Base-by-base conservation (phyloP, 2,329 filamentous ascomycete species). In the Colletotrichum plurivorum region DNA sequence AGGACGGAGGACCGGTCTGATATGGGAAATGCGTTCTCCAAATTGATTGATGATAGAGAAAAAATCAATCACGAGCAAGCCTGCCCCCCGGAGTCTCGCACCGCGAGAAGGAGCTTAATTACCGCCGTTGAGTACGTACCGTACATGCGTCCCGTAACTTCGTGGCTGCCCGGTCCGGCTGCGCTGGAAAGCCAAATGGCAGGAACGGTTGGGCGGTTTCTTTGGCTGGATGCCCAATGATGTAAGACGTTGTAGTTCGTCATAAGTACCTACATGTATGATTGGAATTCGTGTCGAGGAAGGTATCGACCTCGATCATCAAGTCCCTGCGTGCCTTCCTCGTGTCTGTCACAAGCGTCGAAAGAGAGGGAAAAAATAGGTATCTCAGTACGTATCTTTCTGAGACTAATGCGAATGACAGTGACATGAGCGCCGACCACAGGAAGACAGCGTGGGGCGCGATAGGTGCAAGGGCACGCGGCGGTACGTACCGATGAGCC, bases 351-450 rank as follows among this genome's bases (percentile, higher is more conserved):
- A 12, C 8, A n/a, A 13, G 13, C 15, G 20, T 27, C 5, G 9
- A 57, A 46, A n/a, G 15, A 18, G 12, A 12, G 27, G n/a, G 61
- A 31, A 49, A 16, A 12, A 59, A 43, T 20, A 36, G 31, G 31
- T 36, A 36, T 36, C 31, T 9, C 9, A 18, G 55, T 56, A 66
- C 61, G 55, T 63, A 57, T 55, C 56, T 66, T 69, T 60, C 25
- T n/a, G 18, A 57, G 62, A 69, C 66, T 69, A 69, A 69, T 69
- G 55, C 62, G 51, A 66, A 69, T 69, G 66, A 66, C 66, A 69
- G 55, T 61, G 62, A 69, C 61, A 69, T 55, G 54, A 31, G 46
- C 45, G 61, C 49, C 48, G 31, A 48, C 53, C 39, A 53, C 43
- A 18, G 43, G 13, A 53, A 48, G 45, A 55, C 59, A 65, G 61